phyloP scores from a whole-genome alignment of 2,329 filamentous ascomycete species.

The Akanthomyces lecanii region DNA sequence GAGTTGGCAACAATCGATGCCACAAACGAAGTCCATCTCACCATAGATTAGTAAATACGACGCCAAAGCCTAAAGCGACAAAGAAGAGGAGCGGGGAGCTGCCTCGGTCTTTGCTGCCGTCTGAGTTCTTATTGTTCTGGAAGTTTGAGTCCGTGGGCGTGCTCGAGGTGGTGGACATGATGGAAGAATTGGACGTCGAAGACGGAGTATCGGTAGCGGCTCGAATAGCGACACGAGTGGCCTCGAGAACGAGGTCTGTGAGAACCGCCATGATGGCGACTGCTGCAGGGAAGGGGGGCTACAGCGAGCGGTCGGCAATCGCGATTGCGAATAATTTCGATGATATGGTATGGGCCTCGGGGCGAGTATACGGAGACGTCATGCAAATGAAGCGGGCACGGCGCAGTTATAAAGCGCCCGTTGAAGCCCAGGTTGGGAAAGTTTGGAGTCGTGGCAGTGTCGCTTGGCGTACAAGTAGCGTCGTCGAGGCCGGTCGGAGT shows the following conservation, averaged over 20 bases:
- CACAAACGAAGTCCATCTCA: slow-evolving; percentile 43
- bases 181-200: slow-evolving; percentile 20
- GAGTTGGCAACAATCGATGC: not conserved
- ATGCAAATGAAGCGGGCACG: not conserved
- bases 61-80: slow-evolving; percentile 91
- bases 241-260: slow-evolving; percentile 25
- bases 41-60: slow-evolving; percentile 98
- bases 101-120: slow-evolving; percentile 24
- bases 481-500: slow-evolving; percentile 20
- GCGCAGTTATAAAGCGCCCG: slow-evolving; percentile 1
- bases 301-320: not conserved
- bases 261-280: slow-evolving; percentile 25
- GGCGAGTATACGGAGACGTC: not conserved
- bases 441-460: slow-evolving; percentile 5
- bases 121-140: slow-evolving; percentile 19
- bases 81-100: slow-evolving; percentile 65
- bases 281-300: slow-evolving; percentile 3
- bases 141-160: slow-evolving; percentile 21
- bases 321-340: not conserved
- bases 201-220: slow-evolving; percentile 22
- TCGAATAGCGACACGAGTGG: slow-evolving; percentile 25
- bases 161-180: slow-evolving; percentile 13
- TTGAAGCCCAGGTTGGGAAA: not conserved
- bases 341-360: not conserved
- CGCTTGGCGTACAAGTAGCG: slow-evolving; percentile 16